phyloP scores from a whole-genome alignment of 2,329 filamentous ascomycete genomes.

The Cladophialophora bantiana region DNA sequence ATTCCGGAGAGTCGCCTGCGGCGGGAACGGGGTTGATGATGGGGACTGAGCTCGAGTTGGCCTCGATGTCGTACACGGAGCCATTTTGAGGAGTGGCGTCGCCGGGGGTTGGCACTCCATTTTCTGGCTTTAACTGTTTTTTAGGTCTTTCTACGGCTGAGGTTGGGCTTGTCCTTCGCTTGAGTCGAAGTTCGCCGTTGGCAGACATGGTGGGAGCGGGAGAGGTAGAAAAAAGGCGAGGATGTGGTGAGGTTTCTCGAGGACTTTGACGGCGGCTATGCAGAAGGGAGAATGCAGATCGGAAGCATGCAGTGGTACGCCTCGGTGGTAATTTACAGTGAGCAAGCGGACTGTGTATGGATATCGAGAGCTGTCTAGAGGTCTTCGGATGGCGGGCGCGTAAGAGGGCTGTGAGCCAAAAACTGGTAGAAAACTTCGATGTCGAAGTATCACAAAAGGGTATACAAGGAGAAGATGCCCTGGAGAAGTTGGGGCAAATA shows the following conservation, averaged over 20 bases:
- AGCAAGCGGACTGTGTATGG: background rate
- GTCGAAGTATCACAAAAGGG: conserved; percentile 24
- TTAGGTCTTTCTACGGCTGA: conserved; percentile 59
- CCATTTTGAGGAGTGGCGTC: conserved; percentile 53
- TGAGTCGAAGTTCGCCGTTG: conserved; percentile 57
- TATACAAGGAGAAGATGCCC: conserved; percentile 29
- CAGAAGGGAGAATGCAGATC: conserved; percentile 10
- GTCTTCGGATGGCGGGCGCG: conserved; percentile 5
- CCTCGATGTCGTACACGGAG: conserved; percentile 53
- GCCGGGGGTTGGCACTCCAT: conserved; percentile 47
- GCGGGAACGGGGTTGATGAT: conserved; percentile 56
- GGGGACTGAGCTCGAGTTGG: conserved; percentile 55
- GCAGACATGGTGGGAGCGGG: conserved; percentile 53
- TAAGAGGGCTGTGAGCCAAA: conserved; percentile 4
- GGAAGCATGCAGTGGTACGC: conserved; percentile 18
- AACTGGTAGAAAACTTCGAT: conserved; percentile 8
- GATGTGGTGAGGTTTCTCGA: background rate
- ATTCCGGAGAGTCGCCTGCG: conserved; percentile 75
- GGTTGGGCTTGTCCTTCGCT: conserved; percentile 63
- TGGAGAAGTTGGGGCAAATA: conserved; percentile 24
- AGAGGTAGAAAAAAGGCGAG: conserved; percentile 8
- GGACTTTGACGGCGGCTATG: background rate
- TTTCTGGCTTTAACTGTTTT: conserved; percentile 63
- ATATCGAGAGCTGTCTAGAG: conserved; percentile 5
- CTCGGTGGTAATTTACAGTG: background rate